Evolutionary conservation across 345 rosid species (phyloP).

Genomic region (Excoecaria cochinchinensis): DNA sequence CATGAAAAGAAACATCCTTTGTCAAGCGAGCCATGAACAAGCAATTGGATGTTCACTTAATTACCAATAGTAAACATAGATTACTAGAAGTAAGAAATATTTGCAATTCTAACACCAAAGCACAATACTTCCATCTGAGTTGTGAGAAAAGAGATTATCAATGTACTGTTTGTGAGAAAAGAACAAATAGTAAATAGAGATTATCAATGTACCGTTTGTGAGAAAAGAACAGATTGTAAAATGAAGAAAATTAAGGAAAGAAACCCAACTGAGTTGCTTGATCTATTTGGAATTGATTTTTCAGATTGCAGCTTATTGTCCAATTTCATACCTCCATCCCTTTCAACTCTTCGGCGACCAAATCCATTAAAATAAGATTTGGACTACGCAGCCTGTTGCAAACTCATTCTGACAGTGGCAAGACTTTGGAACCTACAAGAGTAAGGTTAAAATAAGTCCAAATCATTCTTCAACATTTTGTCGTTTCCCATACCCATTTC

Average conservation of each 20-base stretch:
- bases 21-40: conserved; percentile 67
- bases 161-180: no score
- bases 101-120: conserved; percentile 4
- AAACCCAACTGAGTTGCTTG: conserved; percentile 44
- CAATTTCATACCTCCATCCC: conserved; percentile 47
- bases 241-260: conserved; percentile 17
- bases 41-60: conserved; percentile 1
- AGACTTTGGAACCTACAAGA: neutral
- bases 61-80: neutral
- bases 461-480: neutral
- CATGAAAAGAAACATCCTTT: conserved; percentile 55
- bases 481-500: no score
- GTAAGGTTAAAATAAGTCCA: conserved; percentile 1
- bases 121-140: neutral
- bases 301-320: conserved; percentile 57
- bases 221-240: conserved; percentile 14
- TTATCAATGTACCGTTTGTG: conserved; percentile 11
- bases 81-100: neutral
- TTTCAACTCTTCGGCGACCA: conserved; percentile 58
- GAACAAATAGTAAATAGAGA: no score
- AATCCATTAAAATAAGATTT: conserved; percentile 63
- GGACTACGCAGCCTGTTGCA: conserved; percentile 49
- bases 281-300: conserved; percentile 47
- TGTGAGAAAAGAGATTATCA: no score
- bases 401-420: conserved; percentile 30